phyloP scores from a whole-genome alignment of 345 rosid genomes.

The Syzygium aromaticum region DNA sequence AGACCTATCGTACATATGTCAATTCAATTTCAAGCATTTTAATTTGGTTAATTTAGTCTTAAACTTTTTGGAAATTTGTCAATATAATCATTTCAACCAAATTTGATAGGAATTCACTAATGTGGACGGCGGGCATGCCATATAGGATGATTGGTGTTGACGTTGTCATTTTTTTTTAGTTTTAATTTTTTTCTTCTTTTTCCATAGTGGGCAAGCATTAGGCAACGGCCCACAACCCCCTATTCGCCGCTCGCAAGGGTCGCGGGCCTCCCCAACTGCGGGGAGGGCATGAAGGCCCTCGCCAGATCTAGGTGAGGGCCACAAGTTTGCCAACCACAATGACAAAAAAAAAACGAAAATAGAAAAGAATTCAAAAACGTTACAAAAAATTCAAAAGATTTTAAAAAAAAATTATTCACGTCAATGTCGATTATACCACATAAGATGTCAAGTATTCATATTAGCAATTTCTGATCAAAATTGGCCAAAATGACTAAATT shows the following conservation, averaged over 20 bases:
- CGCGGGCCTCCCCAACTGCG: too few relatives aligned
- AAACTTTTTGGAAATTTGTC: background rate
- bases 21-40: background rate
- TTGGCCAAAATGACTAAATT: background rate
- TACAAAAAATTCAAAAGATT: too few relatives aligned
- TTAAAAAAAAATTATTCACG: too few relatives aligned
- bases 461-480: accelerated
- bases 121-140: too few relatives aligned
- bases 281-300: background rate
- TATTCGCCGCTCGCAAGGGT: accelerated
- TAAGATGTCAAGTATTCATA: accelerated
- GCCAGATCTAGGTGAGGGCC: too few relatives aligned
- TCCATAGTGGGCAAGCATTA: background rate
- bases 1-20: background rate
- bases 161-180: too few relatives aligned
- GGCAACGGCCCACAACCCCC: background rate
- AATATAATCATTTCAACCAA: background rate
- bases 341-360: background rate
- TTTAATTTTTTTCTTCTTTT: background rate
- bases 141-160: too few relatives aligned
- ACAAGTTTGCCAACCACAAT: background rate
- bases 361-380: background rate
- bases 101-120: background rate
- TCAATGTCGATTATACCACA: too few relatives aligned
- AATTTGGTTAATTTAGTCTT: background rate